Percentiles rank a stretch among this genome's conserved stretches.
Conservation (phyloP, 2,329 filamentous ascomycete genomes). For the Hymenoscyphus albidus region DNA sequence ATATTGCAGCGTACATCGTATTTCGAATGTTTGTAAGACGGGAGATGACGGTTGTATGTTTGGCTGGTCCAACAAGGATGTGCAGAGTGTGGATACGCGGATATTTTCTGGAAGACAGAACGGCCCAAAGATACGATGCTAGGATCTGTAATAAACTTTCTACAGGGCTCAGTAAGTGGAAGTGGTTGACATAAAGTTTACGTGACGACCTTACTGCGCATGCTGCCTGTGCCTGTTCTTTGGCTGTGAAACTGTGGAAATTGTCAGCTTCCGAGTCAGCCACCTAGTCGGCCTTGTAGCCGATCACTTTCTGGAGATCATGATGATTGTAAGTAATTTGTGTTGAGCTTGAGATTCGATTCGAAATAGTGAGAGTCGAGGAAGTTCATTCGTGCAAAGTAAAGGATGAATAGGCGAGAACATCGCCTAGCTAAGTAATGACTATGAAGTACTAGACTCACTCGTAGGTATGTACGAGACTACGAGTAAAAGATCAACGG, state of each 20-base stretch:
- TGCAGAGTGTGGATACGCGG: background rate
- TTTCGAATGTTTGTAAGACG: background rate
- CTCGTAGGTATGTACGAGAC: background rate
- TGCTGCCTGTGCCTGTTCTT: no score
- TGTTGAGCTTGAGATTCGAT: background rate
- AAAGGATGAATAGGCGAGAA: background rate
- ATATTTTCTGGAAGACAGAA: background rate
- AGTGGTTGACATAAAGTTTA: background rate
- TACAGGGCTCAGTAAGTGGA: background rate
- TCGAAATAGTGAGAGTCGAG: background rate
- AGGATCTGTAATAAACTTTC: background rate
- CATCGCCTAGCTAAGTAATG: background rate
- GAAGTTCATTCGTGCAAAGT: background rate
- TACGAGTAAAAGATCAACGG: background rate
- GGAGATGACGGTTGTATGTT: background rate
- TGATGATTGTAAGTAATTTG: background rate
- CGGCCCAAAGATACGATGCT: background rate
- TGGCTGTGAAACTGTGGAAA: background rate
- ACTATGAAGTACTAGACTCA: background rate
- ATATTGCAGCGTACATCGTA: background rate
- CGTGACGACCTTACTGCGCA: background rate
- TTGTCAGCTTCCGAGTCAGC: background rate
- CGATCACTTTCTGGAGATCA: no score
- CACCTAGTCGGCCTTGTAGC: background rate
- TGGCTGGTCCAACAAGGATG: background rate